Base-by-base conservation (phyloP, 139 green algal genomes). In the Micractinium sp. region DNA sequence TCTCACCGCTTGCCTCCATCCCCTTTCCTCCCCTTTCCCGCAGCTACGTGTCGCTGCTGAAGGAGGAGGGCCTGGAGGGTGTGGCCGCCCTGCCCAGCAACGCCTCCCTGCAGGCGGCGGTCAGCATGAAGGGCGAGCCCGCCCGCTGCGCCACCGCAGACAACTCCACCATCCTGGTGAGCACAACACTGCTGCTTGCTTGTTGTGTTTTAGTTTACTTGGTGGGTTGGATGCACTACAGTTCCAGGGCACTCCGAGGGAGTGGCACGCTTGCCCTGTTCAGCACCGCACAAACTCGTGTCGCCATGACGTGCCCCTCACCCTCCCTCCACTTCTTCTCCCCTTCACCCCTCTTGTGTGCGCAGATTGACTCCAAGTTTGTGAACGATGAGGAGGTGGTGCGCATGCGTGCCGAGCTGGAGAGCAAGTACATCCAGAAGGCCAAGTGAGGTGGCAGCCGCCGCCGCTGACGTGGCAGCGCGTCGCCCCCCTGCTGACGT, bases 121-220 rank as follows among this genome's bases (percentile, higher is more conserved):
- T 80, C 12, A 80, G n/a, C 33, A 36, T 80, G 29, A 80, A 80
- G 74, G 74, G 74, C 74, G 33, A 53, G 74, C 74, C 74, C 14
- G 74, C 74, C 12, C 74, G 74, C 74, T 80, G 74, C 74, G 74
- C 74, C 33, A 80, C 74, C 74, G 74, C 74, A n/a, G 74, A 80
- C 74, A 80, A 80, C 74, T 80, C 74, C 33, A 80, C 74, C 74
- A 80, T 80, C 74, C 74, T 80, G n/a, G 39, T 80, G 74, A 80
- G n/a, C n/a, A 36, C 33, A 80, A 41, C 74, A 12, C 63, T 71
- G 63, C 63, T 71, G 20, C 18, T 5, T 27, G 20, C 20, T 2
- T 27, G 12, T 27, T 5, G 63, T 16, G 63, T 71, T 71, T 71
- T n/a, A n/a, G n/a, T n/a, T n/a, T n/a, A n/a, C n/a, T n/a, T n/a